These are phyloP conservation scores for Lachancea meyersii DNA, from an alignment of 805 yeast species.

Conservation along the genomic window DNA sequence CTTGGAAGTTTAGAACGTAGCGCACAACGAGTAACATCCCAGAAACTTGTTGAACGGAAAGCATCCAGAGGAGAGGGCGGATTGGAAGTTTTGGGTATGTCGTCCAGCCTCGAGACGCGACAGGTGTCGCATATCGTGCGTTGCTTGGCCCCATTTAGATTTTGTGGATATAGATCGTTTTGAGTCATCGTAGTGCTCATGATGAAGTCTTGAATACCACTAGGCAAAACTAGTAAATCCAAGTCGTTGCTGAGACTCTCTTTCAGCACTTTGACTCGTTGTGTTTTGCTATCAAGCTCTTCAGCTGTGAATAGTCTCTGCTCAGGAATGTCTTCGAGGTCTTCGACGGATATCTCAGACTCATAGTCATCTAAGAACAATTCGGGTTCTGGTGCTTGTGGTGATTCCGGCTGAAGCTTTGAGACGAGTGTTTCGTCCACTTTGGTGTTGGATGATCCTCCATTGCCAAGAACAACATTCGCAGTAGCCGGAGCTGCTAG, in stretches of 20 bases:
- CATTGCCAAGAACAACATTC: background rate
- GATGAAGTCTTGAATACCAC: conserved; percentile 33
- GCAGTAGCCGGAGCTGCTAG: background rate
- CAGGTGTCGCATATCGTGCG: conserved; percentile 28
- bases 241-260: conserved; percentile 14
- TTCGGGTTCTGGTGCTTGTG: conserved; percentile 2
- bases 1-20: conserved; percentile 12
- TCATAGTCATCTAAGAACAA: conserved; percentile 18
- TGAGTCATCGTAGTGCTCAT: conserved; percentile 25
- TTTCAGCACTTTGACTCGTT: conserved; percentile 12
- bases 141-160: conserved; percentile 21
- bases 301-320: conserved; percentile 14
- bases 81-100: conserved; percentile 26
- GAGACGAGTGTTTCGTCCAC: background rate
- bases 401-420: background rate
- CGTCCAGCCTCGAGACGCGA: conserved; percentile 21
- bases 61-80: conserved; percentile 34
- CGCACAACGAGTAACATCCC: conserved; percentile 29
- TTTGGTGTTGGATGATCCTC: background rate
- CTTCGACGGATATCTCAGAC: conserved; percentile 24
- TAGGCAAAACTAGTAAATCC: conserved; percentile 25
- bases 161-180: conserved; percentile 14
- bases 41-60: conserved; percentile 30
- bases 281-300: conserved; percentile 11
- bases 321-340: conserved; percentile 18